These are phyloP conservation scores for Ettlia oleoabundans DNA, from an alignment of 139 green algal genomes.

Conservation along the genomic window DNA sequence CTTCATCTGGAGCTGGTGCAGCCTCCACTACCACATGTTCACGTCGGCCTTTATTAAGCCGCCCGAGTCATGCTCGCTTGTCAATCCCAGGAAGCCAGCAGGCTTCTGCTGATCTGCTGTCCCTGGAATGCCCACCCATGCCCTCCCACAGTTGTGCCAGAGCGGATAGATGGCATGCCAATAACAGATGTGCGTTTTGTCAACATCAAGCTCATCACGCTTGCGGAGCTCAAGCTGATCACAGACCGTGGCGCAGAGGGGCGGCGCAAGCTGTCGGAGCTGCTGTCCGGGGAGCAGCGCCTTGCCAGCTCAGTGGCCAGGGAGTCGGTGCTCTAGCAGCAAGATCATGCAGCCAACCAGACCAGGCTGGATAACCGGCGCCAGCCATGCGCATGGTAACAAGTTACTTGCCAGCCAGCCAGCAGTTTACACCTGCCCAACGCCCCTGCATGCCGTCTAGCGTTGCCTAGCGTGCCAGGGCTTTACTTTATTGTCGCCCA, in stretches of 20 bases:
- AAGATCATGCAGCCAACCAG: not conserved
- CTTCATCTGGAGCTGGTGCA: no score
- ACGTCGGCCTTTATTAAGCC: no score
- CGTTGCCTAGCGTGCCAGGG: no score
- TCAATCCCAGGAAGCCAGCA: not conserved
- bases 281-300: conserved; percentile 36
- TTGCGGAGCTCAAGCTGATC: conserved; percentile 65
- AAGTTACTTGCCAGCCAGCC: not conserved
- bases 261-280: conserved; percentile 49
- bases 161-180: conserved; percentile 58
- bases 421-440: no score
- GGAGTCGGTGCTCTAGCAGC: conserved; percentile 18
- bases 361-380: not conserved
- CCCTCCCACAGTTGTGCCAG: conserved; percentile 44
- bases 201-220: conserved; percentile 73
- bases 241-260: conserved; percentile 61
- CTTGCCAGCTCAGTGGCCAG: conserved; percentile 51
- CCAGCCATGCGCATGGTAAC: no score
- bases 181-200: conserved; percentile 66
- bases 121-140: not conserved
- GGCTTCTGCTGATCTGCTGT: not conserved
- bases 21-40: no score
- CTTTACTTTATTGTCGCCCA: no score
- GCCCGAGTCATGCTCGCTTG: not conserved
- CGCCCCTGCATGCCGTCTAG: no score